Evolutionary conservation across 768 basidiomycete genomes (phyloP).

Genomic region (Leucosporidium scottii): DNA sequence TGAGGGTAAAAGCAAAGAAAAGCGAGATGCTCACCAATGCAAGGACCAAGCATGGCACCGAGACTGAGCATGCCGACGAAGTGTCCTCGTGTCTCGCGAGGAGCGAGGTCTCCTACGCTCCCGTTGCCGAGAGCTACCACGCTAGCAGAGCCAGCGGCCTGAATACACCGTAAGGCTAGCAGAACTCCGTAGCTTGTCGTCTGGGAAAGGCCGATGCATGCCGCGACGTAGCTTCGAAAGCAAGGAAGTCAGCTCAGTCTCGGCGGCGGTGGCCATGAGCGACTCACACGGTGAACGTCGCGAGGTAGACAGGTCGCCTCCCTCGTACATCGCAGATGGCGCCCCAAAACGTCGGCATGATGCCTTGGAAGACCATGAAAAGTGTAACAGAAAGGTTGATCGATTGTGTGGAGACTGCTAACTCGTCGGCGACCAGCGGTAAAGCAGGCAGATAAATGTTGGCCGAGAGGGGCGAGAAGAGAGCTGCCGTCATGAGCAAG

Average conservation of each 20-base stretch:
- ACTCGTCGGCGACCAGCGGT: conserved; percentile 5
- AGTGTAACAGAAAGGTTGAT: conserved; percentile 19
- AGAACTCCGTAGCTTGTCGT: conserved; percentile 10
- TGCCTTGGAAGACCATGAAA: conserved; percentile 12
- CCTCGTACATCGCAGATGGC: conserved; percentile 6
- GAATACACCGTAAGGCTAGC: conserved; percentile 14
- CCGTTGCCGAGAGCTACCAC: conserved; percentile 11
- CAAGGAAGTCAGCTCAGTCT: no score
- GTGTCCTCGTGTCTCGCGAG: neutral
- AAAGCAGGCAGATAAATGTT: conserved; percentile 12
- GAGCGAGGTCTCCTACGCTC: conserved; percentile 10
- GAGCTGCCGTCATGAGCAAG: neutral
- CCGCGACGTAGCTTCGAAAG: conserved; percentile 5
- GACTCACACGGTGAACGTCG: neutral
- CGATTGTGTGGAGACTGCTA: neutral
- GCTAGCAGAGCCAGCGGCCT: conserved; percentile 15
- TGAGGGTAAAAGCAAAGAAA: no score
- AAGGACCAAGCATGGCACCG: neutral
- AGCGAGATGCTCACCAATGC: no score
- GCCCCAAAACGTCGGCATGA: conserved; percentile 19
- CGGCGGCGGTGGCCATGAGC: no score
- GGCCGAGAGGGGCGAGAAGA: conserved; percentile 15
- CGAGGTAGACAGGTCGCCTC: conserved; percentile 10
- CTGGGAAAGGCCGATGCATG: conserved; percentile 6
- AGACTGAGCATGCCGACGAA: neutral